Percentiles rank a stretch among this genome's conserved stretches.
These are phyloP conservation scores for Brassica rapa DNA, from an alignment of 345 rosid genomes.

Conservation along the genomic window DNA sequence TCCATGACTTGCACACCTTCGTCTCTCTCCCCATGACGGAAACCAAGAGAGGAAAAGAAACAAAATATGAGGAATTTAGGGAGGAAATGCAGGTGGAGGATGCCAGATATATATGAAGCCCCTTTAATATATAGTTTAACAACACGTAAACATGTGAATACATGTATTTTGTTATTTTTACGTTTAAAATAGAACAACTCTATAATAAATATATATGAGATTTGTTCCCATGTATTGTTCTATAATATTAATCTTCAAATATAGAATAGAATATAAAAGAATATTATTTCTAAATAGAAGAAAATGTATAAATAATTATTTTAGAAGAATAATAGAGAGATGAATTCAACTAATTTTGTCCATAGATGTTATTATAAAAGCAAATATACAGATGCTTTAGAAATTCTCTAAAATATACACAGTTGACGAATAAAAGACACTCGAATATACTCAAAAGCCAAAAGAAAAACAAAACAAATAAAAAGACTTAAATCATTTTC, in stretches of 20 bases:
- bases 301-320: too few species aligned
- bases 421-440: constrained; percentile 5
- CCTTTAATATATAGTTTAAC: neutral
- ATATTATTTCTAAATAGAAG: too few species aligned
- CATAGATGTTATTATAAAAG: too few species aligned
- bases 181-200: too few species aligned
- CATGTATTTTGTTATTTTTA: too few species aligned
- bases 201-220: too few species aligned
- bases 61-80: constrained; percentile 12
- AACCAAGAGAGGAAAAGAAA: neutral
- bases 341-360: too few species aligned
- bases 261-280: too few species aligned
- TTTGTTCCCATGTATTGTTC: too few species aligned
- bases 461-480: neutral
- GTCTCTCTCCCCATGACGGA: constrained; percentile 34
- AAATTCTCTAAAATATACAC: neutral
- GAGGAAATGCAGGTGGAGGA: constrained; percentile 21
- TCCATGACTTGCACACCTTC: constrained; percentile 45
- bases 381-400: too few species aligned
- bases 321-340: too few species aligned
- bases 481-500: neutral
- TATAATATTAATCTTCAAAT: too few species aligned
- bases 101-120: constrained; percentile 2
- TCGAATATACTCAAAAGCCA: constrained; percentile 8
- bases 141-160: neutral